Percentiles rank a stretch among this genome's conserved stretches.
phyloP scores from a whole-genome alignment of 1,284 basidiomycete species.

The Ganoderma resinaceum region DNA sequence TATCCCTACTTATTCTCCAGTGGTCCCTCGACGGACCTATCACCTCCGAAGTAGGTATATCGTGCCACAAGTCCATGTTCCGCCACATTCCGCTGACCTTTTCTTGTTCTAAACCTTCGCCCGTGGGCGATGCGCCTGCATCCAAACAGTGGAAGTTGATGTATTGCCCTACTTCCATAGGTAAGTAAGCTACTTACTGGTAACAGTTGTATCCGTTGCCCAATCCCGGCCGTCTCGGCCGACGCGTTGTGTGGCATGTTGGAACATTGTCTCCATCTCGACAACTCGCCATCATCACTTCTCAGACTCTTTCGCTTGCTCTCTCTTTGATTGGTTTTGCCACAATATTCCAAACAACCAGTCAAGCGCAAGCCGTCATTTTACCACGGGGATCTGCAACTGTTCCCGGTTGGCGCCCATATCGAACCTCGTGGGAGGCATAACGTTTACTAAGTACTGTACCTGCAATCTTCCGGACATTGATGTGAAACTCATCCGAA shows the following conservation, averaged over 20 bases:
- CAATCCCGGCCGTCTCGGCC: background rate
- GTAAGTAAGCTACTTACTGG: background rate
- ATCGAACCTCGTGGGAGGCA: slow-evolving; percentile 1
- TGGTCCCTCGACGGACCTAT: background rate
- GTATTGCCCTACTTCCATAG: background rate
- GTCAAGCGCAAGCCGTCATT: background rate
- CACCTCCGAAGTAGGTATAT: background rate
- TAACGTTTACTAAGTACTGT: too few species aligned
- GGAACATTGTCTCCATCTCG: background rate
- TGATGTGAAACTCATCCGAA: background rate
- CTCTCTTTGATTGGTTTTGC: background rate
- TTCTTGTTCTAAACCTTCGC: too few species aligned
- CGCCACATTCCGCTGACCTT: background rate
- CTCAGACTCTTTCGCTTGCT: background rate
- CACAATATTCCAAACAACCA: background rate
- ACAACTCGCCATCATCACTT: slow-evolving; percentile 6
- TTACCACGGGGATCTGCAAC: slow-evolving; percentile 23
- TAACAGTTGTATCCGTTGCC: background rate
- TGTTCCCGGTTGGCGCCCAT: background rate
- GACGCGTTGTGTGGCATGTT: background rate
- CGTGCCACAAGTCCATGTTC: background rate
- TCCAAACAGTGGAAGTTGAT: background rate
- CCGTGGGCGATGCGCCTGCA: background rate
- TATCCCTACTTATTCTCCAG: background rate
- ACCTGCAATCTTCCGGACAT: background rate